Evolutionary conservation across 768 basidiomycete species (phyloP), one percentile per base, ranked within the genome.

Genomic region (Xanthoconium stramineum): DNA sequence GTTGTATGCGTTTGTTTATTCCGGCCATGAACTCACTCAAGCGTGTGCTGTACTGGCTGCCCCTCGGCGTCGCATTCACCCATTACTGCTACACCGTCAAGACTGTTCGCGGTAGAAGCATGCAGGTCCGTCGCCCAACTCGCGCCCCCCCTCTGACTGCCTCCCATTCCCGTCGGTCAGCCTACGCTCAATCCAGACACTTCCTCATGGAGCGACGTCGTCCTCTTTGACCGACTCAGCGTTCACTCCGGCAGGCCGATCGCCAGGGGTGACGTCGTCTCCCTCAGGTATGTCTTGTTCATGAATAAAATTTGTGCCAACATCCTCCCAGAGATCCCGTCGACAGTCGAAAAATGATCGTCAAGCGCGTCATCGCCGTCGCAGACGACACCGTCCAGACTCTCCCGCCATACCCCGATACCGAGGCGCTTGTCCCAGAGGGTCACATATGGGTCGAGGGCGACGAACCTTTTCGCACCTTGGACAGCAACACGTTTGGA

Each of bases 391-490:
- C 68, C 35, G 79, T 91, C 0, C 78, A 79, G 61, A 87, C 89
- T 5, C 72, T 88, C n/a, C 82, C 87, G 20, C 87, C 88, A 5
- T 86, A 84, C 62, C 83, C 83, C 1, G 77, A 81, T 19, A 53
- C 72, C 5, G 75, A 82, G 55, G 80, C 85, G 9, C 65, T 56
- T 29, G 70, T 91, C 36, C 88, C 88, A 5, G 56, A 72, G 61
- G 86, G 86, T 1, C 83, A 89, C 56, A 75, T 83, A 39, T 91
- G 89, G 89, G 78, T 90, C 49, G 88, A 91, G 80, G 88, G 68
- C 33, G 66, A 61, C 33, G 64, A 66, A 29, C 42, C 63, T 6
- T 71, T 56, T 29, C 77, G 81, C 53, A 86, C 83, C 10, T 77
- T 84, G 51, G 89, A 89, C 63, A 89, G 87, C 72, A 89, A 89